phyloP scores from a whole-genome alignment of 768 basidiomycete genomes.

The Rhodotorula kratochvilovae region DNA sequence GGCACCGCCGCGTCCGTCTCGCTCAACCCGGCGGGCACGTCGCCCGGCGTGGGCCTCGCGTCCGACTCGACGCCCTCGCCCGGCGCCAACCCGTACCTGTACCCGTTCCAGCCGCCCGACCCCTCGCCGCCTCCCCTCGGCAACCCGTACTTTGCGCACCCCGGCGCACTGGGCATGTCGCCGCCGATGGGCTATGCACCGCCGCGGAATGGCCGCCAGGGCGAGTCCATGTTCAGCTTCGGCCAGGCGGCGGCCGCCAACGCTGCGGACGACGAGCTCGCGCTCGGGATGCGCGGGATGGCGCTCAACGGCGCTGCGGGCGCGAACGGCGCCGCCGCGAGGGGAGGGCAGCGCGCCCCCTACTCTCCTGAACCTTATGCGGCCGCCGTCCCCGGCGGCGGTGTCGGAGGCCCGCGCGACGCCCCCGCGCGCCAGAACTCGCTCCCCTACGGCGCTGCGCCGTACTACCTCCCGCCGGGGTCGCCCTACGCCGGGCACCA shows the following conservation, averaged over 20 bases:
- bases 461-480: slow-evolving; percentile 14
- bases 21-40: neutral
- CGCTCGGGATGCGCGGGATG: slow-evolving; percentile 26
- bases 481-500: slow-evolving; percentile 20
- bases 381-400: neutral
- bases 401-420: neutral
- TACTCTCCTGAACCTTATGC: slow-evolving; percentile 16
- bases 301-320: slow-evolving; percentile 2
- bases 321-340: neutral
- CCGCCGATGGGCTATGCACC: neutral
- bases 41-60: neutral
- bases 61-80: slow-evolving; percentile 7
- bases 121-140: slow-evolving; percentile 31
- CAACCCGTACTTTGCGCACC: slow-evolving; percentile 19
- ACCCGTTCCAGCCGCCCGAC: slow-evolving; percentile 33
- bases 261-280: slow-evolving; percentile 23
- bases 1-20: neutral
- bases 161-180: slow-evolving; percentile 3
- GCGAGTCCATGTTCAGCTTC: slow-evolving; percentile 1
- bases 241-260: slow-evolving; percentile 1
- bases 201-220: neutral
- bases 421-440: slow-evolving; percentile 16
- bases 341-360: neutral
- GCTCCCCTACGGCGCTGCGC: slow-evolving; percentile 1
- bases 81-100: slow-evolving; percentile 17